Conservation (phyloP, 2,329 filamentous ascomycete genomes). For the Penicillium decumbens region DNA sequence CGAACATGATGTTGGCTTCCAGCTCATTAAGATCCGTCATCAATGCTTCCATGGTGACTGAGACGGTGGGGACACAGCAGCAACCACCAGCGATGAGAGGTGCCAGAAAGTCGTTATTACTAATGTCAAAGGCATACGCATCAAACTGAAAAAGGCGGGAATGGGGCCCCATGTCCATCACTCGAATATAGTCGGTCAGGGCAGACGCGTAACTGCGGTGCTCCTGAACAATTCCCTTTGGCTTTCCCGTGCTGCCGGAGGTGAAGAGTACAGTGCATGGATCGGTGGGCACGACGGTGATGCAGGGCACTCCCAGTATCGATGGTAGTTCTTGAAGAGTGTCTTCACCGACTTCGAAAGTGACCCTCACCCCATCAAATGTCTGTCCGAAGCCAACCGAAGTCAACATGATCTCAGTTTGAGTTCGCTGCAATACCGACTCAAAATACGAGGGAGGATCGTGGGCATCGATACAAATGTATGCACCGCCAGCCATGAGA, state of each 20-base stretch:
- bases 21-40: constrained; percentile 16
- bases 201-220: constrained; percentile 23
- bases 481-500: constrained; percentile 46
- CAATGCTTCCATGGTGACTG: constrained; percentile 12
- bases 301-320: background rate
- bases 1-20: constrained; percentile 23
- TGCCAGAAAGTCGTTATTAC: constrained; percentile 24
- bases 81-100: constrained; percentile 24
- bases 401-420: background rate
- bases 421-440: background rate
- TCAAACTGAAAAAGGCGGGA: constrained; percentile 27
- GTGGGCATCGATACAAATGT: constrained; percentile 69
- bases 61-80: constrained; percentile 24
- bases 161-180: constrained; percentile 15
- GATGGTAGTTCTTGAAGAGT: background rate
- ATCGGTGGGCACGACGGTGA: constrained; percentile 12
- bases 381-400: background rate
- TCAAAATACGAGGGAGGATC: background rate
- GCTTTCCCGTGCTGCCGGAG: constrained; percentile 26
- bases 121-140: constrained; percentile 29
- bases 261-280: constrained; percentile 26
- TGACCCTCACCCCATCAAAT: background rate
- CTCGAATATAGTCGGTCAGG: constrained; percentile 19
- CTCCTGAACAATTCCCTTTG: constrained; percentile 27
- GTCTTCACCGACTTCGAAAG: background rate